A percentile compares a stretch with the other conserved stretches of the same genome.
These are phyloP conservation scores for Candida pseudoviswanathii DNA, from an alignment of 1,139 yeast species.

Conservation along the genomic window DNA sequence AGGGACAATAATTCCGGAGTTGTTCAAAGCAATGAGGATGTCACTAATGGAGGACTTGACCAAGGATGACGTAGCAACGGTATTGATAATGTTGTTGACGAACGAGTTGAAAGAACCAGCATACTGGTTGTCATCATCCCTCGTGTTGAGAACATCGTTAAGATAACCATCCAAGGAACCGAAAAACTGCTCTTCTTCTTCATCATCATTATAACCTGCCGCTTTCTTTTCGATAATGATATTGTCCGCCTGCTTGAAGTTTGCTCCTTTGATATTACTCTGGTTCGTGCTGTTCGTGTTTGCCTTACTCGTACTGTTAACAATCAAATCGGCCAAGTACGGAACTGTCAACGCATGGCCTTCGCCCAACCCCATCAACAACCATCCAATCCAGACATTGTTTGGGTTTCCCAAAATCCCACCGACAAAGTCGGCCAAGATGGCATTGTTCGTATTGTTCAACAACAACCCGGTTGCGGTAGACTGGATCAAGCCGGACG, in stretches of 20 bases:
- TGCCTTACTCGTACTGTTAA: conserved; percentile 25
- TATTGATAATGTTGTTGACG: conserved; percentile 32
- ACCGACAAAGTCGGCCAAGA: conserved; percentile 30
- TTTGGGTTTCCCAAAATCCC: conserved; percentile 21
- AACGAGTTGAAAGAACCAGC: conserved; percentile 39
- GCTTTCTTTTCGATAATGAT: conserved; percentile 1
- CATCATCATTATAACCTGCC: not conserved
- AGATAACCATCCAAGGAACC: conserved; percentile 30
- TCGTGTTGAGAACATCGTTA: conserved; percentile 28
- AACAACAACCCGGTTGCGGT: conserved; percentile 28
- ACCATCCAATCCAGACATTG: conserved; percentile 30
- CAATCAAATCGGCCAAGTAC: conserved; percentile 29
- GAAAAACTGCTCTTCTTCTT: conserved; percentile 6
- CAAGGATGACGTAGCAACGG: conserved; percentile 29
- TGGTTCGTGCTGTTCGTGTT: conserved; percentile 14
- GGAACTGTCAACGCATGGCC: conserved; percentile 32
- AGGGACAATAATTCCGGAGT: conserved; percentile 34
- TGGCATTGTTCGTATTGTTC: conserved; percentile 31
- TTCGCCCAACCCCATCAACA: conserved; percentile 34
- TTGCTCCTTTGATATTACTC: conserved; percentile 12
- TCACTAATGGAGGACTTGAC: conserved; percentile 26
- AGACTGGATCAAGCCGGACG: conserved; percentile 30
- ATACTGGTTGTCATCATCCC: conserved; percentile 18
- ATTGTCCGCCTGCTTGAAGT: not conserved
- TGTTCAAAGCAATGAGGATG: conserved; percentile 34